Evolutionary conservation across 2,329 filamentous ascomycete species (phyloP).

Genomic region (Diplodia corticola): DNA sequence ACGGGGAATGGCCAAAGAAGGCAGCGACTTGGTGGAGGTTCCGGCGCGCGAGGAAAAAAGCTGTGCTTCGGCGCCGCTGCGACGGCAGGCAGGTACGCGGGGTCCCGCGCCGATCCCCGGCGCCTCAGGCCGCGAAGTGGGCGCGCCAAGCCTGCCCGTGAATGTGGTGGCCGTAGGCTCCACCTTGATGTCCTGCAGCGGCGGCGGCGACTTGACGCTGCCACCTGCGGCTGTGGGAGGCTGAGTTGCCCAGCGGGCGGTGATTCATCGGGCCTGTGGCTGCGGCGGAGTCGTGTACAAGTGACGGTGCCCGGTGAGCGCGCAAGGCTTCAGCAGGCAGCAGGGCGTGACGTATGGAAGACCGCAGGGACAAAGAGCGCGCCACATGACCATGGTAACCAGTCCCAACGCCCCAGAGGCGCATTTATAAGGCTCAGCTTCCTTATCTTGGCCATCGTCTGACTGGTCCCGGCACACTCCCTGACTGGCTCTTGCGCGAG

Average conservation of each 20-base stretch:
- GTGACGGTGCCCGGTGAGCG: conserved; percentile 11
- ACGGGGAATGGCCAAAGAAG: conserved; percentile 5
- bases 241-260: background rate
- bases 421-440: conserved; percentile 17
- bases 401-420: background rate
- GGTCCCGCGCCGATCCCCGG: conserved; percentile 10
- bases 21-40: conserved; percentile 7
- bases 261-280: background rate
- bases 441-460: background rate
- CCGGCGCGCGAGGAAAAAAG: background rate
- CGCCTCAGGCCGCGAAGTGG: conserved; percentile 1
- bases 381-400: conserved; percentile 12
- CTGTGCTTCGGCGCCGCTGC: background rate
- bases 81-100: conserved; percentile 1
- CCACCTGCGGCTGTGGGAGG: background rate
- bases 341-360: conserved; percentile 15
- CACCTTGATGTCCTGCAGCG: background rate
- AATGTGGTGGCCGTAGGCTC: conserved; percentile 6
- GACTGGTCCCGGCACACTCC: background rate
- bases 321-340: background rate
- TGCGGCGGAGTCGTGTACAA: background rate
- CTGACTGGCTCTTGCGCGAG: background rate
- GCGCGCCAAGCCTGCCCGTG: background rate
- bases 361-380: conserved; percentile 16
- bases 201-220: background rate